Conservation (phyloP, 106 monocot genomes). For the Iris macrosiphon region DNA sequence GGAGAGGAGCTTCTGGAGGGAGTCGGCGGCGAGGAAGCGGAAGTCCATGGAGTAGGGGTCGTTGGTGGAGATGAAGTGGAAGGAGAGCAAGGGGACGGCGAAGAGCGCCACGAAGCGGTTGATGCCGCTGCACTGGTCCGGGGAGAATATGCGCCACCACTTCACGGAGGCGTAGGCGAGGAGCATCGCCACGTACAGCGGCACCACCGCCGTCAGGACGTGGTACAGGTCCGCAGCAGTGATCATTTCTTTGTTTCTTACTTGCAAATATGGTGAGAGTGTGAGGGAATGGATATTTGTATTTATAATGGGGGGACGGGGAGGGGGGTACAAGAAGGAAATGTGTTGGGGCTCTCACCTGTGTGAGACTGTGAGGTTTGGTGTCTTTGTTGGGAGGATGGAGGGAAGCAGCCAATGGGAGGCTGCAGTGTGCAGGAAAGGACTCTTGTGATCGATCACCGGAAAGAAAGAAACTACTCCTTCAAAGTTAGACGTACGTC, state of each 20-base stretch:
- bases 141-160: conserved; percentile 52
- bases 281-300: too few species aligned
- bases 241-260: conserved; percentile 17
- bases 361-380: too few species aligned
- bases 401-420: too few species aligned
- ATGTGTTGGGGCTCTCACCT: too few species aligned
- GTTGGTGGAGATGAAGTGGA: conserved; percentile 74
- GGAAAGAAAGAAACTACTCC: too few species aligned
- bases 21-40: conserved; percentile 64
- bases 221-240: conserved; percentile 35
- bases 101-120: conserved; percentile 69
- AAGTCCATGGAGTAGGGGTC: conserved; percentile 62
- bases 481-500: too few species aligned
- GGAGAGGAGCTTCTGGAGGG: conserved; percentile 56
- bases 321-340: too few species aligned
- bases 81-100: conserved; percentile 66
- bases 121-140: conserved; percentile 57
- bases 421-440: too few species aligned
- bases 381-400: too few species aligned
- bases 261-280: too few species aligned
- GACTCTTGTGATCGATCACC: too few species aligned
- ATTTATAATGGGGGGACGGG: too few species aligned
- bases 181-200: conserved; percentile 53
- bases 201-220: conserved; percentile 42
- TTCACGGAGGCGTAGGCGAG: conserved; percentile 49